phyloP scores from a whole-genome alignment of 768 basidiomycete species.

The Suillus americanus region DNA sequence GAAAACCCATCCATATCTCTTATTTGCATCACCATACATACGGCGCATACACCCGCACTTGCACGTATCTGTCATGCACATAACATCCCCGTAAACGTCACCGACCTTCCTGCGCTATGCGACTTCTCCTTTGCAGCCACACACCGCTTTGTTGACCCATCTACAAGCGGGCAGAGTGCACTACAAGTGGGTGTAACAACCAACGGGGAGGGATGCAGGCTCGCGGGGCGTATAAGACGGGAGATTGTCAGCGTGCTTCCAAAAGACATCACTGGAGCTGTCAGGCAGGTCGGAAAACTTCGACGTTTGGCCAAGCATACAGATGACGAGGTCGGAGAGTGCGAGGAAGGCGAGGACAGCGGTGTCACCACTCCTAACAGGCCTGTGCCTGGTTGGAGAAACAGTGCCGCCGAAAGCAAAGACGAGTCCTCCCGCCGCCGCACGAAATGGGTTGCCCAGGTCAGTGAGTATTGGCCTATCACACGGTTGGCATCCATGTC shows the following conservation, averaged over 20 bases:
- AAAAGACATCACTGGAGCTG: conserved; percentile 70
- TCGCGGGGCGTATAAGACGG: conserved; percentile 75
- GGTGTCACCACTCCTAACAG: conserved; percentile 60
- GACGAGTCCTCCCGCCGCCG: conserved; percentile 56
- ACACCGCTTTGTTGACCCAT: conserved; percentile 70
- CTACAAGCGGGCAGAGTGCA: conserved; percentile 44
- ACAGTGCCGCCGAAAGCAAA: conserved; percentile 33
- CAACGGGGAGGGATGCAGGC: conserved; percentile 87
- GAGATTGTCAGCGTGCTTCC: conserved; percentile 81
- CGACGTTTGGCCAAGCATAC: conserved; percentile 49
- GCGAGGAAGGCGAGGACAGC: conserved; percentile 55
- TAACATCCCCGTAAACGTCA: conserved; percentile 79
- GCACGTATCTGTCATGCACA: conserved; percentile 52
- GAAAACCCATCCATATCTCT: conserved; percentile 39
- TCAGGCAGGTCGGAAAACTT: conserved; percentile 69
- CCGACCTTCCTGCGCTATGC: conserved; percentile 83
- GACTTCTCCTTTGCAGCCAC: conserved; percentile 88
- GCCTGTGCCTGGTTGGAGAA: conserved; percentile 57
- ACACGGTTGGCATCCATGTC: conserved; percentile 71
- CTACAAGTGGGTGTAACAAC: conserved; percentile 85
- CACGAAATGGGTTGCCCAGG: conserved; percentile 92
- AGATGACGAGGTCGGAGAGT: conserved; percentile 22
- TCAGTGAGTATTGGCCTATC: conserved; percentile 96
- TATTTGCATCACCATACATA: conserved; percentile 76
- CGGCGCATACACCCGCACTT: conserved; percentile 48